phyloP scores from a whole-genome alignment of 345 rosid genomes.

The Populus deltoides region DNA sequence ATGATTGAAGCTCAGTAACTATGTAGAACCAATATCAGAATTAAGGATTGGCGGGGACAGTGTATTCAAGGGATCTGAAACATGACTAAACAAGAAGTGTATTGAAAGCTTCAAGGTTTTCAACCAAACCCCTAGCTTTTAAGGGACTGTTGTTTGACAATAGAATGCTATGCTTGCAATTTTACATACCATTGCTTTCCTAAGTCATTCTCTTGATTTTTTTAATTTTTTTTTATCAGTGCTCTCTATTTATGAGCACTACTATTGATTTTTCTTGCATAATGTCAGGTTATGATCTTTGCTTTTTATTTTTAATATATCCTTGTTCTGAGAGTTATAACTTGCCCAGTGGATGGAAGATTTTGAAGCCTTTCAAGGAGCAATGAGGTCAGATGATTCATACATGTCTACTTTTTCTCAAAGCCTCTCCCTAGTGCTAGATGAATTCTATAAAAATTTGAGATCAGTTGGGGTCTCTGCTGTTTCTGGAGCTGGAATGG shows the following conservation, averaged over 20 bases:
- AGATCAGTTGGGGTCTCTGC: constrained; percentile 81
- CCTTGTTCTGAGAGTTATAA: background rate
- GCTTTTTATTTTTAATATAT: background rate
- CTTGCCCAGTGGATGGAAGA: constrained; percentile 77
- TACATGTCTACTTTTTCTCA: constrained; percentile 62
- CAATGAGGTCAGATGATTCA: constrained; percentile 53
- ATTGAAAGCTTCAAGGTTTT: background rate
- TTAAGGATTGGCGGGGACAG: background rate
- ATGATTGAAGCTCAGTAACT: background rate
- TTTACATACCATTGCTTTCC: background rate
- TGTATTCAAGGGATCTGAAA: background rate
- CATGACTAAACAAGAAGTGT: background rate
- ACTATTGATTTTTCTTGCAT: background rate
- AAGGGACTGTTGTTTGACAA: background rate
- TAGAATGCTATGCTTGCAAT: background rate
- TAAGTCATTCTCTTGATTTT: background rate
- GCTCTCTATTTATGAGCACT: background rate
- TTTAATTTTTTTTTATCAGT: background rate
- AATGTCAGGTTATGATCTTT: background rate
- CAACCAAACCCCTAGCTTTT: background rate
- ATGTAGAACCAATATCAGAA: background rate
- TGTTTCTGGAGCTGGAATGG: constrained; percentile 77
- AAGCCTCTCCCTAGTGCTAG: constrained; percentile 64
- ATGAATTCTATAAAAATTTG: constrained; percentile 64
- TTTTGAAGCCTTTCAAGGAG: constrained; percentile 72